Evolutionary conservation across 495 filamentous ascomycete species (phyloP), one percentile per base, ranked within the genome.

Genomic region (Xylaria longipes): DNA sequence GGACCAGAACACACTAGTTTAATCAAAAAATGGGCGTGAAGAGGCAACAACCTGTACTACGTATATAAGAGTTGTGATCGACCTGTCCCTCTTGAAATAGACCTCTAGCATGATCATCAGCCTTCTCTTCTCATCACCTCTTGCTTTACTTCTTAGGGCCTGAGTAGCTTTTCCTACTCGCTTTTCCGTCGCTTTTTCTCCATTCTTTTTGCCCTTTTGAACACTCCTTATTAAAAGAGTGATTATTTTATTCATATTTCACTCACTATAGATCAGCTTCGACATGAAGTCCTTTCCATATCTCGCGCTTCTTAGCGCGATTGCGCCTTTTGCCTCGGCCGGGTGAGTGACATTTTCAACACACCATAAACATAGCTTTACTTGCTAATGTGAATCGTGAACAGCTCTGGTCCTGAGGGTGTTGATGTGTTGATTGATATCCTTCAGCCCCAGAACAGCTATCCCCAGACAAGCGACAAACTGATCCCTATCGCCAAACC

Each of bases 261-360:
- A 61, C n/a, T 70, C 68, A 7, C 33, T 64, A 56, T 3, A 22
- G 1, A 60, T 6, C 5, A 33, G n/a, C 17, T 37, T 45, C 20
- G 46, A 35, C 1, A 72, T 72, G 70, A 72, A 72, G 54, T 68
- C 70, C 3, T 72, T 72, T 63, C 63, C 70, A 39, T 72, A 72
- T 27, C 57, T 72, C 56, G 70, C 70, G 65, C 70, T 72, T 54
- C 70, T 72, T 41, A 72, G 70, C 64, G 70, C 70, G 33, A 56
- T 72, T 17, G 70, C 70, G 31, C 65, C 70, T 37, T 39, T 25
- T n/a, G 65, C 64, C 25, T 61, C 37, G 15, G 64, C 70, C 29
- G 64, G 70, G 70, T 72, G 56, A 63, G 64, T 7, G 0, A 1
- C 12, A 68, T 5, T 46, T 65, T 25, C 1, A 35, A 46, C 0